Base-by-base conservation (phyloP, 441 rosid species). In the Adansonia grandidieri region DNA sequence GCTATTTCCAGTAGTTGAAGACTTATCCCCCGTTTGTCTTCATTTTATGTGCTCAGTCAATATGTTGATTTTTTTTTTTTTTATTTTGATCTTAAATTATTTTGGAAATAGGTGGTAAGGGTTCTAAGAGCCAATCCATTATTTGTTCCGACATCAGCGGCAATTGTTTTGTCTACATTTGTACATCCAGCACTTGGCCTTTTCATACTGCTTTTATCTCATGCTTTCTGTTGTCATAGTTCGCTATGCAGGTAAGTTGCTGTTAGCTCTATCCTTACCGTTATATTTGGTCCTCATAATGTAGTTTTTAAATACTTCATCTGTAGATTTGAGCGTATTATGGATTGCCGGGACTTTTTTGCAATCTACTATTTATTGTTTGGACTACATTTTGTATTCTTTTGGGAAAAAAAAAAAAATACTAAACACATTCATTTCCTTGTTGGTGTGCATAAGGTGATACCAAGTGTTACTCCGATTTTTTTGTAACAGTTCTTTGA, bases 171-270 rank as follows among this genome's bases (percentile, higher is more conserved):
- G 84, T 95, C 87, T 54, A 86, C 89, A 84, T 84, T 93, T 77
- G 89, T 96, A 79, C 99, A 94, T 85, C 98, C 98, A 6, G 96
- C 98, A 10, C 86, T 96, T 87, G 98, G 98, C 83, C 88, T 96
- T 76, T 86, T 89, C 73, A 78, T 89, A 74, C 91, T 93, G 80
- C 83, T 92, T 11, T 83, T 84, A 45, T 87, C 86, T 77, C 95
- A 94, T 85, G 93, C 88, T 71, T 79, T 89, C 40, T 84, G 90
- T 83, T 94, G 96, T 87, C 96, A 96, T 85, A 83, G 74, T 80
- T 90, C 98, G 45, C 79, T 96, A 78, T 93, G 91, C 95, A 90
- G 94, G 99, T 96, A 81, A 47, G 76, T 79, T 57, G 50, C 68
- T 42, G 66, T 47, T 42, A 53, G 64, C 48, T 72, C 17, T 44